Base-by-base conservation (phyloP, 345 rosid species). In the Lepidium didymum region DNA sequence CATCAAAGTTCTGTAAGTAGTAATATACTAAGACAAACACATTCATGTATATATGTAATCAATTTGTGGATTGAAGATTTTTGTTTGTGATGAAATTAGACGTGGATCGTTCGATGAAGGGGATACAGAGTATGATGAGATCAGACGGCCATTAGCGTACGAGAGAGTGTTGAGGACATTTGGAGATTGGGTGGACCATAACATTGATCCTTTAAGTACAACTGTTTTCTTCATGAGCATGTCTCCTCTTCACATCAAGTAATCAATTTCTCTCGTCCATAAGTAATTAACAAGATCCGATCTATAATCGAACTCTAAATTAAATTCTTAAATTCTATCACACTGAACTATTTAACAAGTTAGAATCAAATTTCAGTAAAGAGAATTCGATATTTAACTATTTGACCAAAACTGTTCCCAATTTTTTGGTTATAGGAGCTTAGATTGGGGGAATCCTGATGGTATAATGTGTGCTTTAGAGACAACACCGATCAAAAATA, bases 171-270 rank as follows among this genome's bases (percentile, higher is more conserved):
- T 91, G 73, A 84, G 49, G 60, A 89, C 96, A 4, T 86, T 90
- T 89, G 79, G 96, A 11, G 61, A 82, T n/a, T 94, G 99, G 99
- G 33, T 94, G 90, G 97, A 76, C 97, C 18, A 70, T 50, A 83
- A 86, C 42, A 74, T 91, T 54, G 86, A 94, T 78, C 82, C 97
- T 18, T 76, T 81, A 69, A 77, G 76, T 2, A 89, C 99, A 62
- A 86, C 80, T 0, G 96, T 91, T 51, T 94, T 94, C 96, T 91
- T 94, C 78, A 82, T 68, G 76, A 94, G 91, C 93, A 87, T 61
- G 96, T 89, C 96, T 53, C 97, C 99, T 63, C 81, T 85, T 3
- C 99, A 94, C 56, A 86, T 83, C 80, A 87, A 85, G 97, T 91
- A 82, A 75, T 21, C n/a, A 21, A 31, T 60, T 41, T 69, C 8